Base-by-base conservation (phyloP, 192 early-diverging fungal genomes). In the Funneliformis geosporum region DNA sequence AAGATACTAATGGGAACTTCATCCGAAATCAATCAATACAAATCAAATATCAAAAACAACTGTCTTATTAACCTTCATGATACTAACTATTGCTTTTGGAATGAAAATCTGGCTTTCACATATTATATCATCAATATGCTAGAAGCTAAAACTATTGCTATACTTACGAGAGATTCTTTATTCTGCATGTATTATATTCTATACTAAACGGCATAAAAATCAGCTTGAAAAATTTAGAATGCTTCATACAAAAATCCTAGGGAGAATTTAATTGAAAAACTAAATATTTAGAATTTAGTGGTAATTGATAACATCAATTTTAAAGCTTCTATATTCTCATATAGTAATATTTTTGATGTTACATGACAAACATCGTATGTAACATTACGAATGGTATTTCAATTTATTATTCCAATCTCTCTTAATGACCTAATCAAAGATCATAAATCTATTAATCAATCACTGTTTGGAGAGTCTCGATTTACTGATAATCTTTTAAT, bases 261-360 rank as follows among this genome's bases (percentile, higher is more conserved):
- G 18, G 70, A 46, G 9, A 72, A 72, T 44, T n/a, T 72, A 14
- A 72, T 72, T 44, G 44, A 72, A 72, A 14, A 21, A 44, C 14
- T 14, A 72, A 47, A 47, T n/a, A 47, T 72, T 46, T 72, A 16
- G 21, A 72, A 72, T 44, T 25, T 72, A 8, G 42, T 40, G 5
- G 70, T 46, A 46, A 72, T 72, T 42, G 42, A 72, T 18, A 72
- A 72, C 21, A 72, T 72, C 21, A 21, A 72, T 25, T 72, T 72
- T 44, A 72, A 72, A 25, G 70, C 70, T 44, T 43, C 70, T 72
- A 72, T 40, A 21, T 72, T 72, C 25, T 16, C 42, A 44, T 25
- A n/a, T n/a, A 11, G 42, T 8, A 72, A 72, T 25, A 72, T 72
- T 46, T 72, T 72, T 72, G 43, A 72, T 2, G 1, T 72, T 43